Base-by-base conservation (phyloP, 148 eudicot species). In the Suaeda aralocaspica region DNA sequence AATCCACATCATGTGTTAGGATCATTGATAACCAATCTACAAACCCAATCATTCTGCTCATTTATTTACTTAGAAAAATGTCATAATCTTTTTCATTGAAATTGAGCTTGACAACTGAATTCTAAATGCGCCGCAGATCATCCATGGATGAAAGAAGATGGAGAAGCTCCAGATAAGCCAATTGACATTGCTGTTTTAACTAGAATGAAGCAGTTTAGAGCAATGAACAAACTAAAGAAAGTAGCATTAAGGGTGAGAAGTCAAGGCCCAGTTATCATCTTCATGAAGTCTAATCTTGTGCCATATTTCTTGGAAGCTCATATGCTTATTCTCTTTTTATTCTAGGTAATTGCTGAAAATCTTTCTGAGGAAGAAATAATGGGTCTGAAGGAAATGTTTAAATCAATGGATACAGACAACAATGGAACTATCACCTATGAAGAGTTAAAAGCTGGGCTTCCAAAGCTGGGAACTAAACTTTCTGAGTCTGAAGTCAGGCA, bases 171-270 rank as follows among this genome's bases (percentile, higher is more conserved):
- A 75, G 98, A 93, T 74, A 90, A 93, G 81, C 98, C 98, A 57
- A 85, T 93, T 76, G 98, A 93, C 76, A 80, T 87, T 79, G 98
- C 96, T 76, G 96, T 93, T 70, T 80, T 93, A 65, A 77, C 81
- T 55, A 88, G 98, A 82, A 93, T 93, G 98, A 93, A 93, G 85
- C 95, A 93, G 77, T 93, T 93, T 89, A 84, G 98, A 65, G 98
- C 96, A 52, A 93, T 93, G 98, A 93, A 93, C 85, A 93, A 90
- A 84, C 95, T 93, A 58, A 93, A 93, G 74, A 92, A 93, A 87
- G 92, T 93, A 51, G 98, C 98, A 51, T 71, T 93, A 42, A 90
- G 91, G 95, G 98, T 93, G 63, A 72, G 81, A 72, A 28, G 11
- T 44, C 18, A 25, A 29, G 64, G 42, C 60, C 51, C 31, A 31